Evolutionary conservation across 1,139 yeast genomes (phyloP).

Genomic region (Debaryomyces psychrophilus): DNA sequence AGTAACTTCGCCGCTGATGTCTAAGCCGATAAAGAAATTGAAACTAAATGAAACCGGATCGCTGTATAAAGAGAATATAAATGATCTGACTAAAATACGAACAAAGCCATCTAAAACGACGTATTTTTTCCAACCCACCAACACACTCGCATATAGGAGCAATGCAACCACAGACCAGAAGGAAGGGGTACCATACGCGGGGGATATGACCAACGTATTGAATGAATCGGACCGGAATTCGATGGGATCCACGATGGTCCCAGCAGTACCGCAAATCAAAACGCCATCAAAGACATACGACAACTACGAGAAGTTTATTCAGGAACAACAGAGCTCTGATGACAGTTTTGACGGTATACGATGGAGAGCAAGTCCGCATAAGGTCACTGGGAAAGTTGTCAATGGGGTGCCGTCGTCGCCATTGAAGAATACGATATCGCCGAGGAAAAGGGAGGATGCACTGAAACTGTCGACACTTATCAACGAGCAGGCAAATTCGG

Average conservation of each 20-base stretch:
- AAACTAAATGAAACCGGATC: neutral
- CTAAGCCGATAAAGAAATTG: neutral
- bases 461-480: slow-evolving; percentile 19
- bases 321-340: slow-evolving; percentile 42
- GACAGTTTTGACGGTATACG: slow-evolving; percentile 51
- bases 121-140: slow-evolving; percentile 43
- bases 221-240: slow-evolving; percentile 5
- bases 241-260: too few species aligned
- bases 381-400: slow-evolving; percentile 9
- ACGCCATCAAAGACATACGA: slow-evolving; percentile 3
- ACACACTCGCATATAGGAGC: slow-evolving; percentile 24
- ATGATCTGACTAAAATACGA: slow-evolving; percentile 8
- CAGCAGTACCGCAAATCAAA: neutral
- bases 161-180: neutral
- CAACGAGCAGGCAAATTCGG: slow-evolving; percentile 39
- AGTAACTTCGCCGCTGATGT: neutral
- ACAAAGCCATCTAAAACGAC: slow-evolving; percentile 32
- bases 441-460: slow-evolving; percentile 5
- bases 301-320: slow-evolving; percentile 8
- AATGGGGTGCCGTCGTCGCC: slow-evolving; percentile 39
- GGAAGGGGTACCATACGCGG: neutral
- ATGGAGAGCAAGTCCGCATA: slow-evolving; percentile 43
- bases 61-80: slow-evolving; percentile 3
- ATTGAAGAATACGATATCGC: slow-evolving; percentile 25
- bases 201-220: neutral